Evolutionary conservation across 2,329 filamentous ascomycete species (phyloP).

Genomic region (Cladosporium sp.): DNA sequence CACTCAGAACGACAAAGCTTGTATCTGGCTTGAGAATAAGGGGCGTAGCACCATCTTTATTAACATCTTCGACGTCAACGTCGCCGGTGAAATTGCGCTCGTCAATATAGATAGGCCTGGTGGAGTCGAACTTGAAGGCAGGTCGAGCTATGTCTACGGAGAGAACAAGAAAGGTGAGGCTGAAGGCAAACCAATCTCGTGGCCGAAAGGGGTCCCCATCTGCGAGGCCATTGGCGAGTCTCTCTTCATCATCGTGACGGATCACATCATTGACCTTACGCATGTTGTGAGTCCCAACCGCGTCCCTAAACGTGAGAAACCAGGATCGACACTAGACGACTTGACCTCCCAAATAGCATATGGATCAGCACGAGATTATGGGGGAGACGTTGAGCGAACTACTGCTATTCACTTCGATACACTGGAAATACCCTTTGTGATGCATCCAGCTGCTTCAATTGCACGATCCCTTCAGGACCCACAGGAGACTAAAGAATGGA

Average conservation of each 20-base stretch:
- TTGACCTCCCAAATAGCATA: background rate
- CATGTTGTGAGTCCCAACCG: background rate
- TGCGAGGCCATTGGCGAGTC: background rate
- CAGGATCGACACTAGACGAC: background rate
- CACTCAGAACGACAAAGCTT: background rate
- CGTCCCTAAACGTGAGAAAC: background rate
- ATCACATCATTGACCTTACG: background rate
- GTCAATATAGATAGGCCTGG: background rate
- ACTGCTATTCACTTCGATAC: background rate
- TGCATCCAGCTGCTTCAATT: background rate
- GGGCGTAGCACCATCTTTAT: background rate
- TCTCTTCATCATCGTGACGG: background rate
- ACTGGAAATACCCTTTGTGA: background rate
- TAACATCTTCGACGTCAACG: background rate
- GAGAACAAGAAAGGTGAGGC: background rate
- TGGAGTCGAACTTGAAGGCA: background rate
- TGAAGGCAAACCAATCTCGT: background rate
- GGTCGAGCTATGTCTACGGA: background rate
- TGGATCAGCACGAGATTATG: background rate
- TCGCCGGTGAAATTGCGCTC: background rate
- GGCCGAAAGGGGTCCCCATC: background rate
- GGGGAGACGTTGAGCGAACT: background rate
- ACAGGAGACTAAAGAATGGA: background rate
- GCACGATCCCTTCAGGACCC: background rate
- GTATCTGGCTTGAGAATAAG: background rate